Conservation (phyloP, 169 alveolate genomes). For the Sarcocystis neurona region DNA sequence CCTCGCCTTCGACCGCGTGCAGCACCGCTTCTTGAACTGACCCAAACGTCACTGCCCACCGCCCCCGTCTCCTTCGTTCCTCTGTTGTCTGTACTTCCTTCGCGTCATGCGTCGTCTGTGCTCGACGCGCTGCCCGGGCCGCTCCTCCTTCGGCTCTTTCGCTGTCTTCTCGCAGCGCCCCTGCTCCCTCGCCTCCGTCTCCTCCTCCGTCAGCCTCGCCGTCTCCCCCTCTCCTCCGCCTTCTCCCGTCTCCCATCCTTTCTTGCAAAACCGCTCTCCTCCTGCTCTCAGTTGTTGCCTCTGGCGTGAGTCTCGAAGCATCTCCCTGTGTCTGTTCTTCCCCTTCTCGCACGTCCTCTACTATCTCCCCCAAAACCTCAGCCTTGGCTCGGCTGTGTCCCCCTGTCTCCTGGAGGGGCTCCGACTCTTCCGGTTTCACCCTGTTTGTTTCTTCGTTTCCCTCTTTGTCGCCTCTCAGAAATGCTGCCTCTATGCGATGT, state of each 20-base stretch:
- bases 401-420: no score
- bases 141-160: not conserved
- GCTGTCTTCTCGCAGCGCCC: not conserved
- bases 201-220: not conserved
- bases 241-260: not conserved
- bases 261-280: not conserved
- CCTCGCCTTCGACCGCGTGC: conserved; percentile 22
- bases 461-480: no score
- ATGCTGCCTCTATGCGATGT: no score
- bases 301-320: no score
- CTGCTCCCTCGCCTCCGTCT: not conserved
- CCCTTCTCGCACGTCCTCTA: no score
- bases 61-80: not conserved
- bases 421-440: no score
- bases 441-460: no score
- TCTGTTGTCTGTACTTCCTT: no score
- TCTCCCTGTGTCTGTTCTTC: no score
- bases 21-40: not conserved
- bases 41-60: not conserved
- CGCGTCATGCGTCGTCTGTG: not conserved
- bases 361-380: no score
- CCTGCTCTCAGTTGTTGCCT: not conserved
- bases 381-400: no score
- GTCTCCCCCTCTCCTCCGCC: not conserved
- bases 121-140: not conserved